phyloP scores from a whole-genome alignment of 1,139 yeast genomes.

The Protomyces gravidus region DNA sequence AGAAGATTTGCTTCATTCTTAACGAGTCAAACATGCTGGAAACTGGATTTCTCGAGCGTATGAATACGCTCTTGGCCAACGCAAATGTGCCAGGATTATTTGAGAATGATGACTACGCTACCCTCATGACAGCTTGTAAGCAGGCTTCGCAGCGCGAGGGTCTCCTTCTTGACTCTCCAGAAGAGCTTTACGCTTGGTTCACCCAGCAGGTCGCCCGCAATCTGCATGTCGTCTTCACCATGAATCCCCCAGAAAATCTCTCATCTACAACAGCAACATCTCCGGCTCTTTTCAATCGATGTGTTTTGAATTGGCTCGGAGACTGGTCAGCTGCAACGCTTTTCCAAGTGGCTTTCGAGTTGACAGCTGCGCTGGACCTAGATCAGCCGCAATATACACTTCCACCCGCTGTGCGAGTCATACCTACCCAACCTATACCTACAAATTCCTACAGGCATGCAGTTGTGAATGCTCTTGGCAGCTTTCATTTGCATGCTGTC shows the following conservation, averaged over 20 bases:
- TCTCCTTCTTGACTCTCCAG: conserved; percentile 59
- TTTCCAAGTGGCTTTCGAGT: conserved; percentile 49
- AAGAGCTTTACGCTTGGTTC: conserved; percentile 75
- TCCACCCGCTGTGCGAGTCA: conserved; percentile 29
- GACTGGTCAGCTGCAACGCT: conserved; percentile 62
- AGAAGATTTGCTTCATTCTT: conserved; percentile 64
- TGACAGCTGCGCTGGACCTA: conserved; percentile 50
- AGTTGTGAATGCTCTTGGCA: conserved; percentile 49
- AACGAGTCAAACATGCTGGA: conserved; percentile 78
- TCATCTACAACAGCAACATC: conserved; percentile 58
- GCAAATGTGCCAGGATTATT: conserved; percentile 90
- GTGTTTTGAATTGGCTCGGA: conserved; percentile 88
- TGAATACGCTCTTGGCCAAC: conserved; percentile 87
- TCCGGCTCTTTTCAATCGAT: conserved; percentile 86
- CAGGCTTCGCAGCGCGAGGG: conserved; percentile 62
- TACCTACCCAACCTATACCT: conserved; percentile 28
- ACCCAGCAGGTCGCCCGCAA: conserved; percentile 62
- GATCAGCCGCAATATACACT: conserved; percentile 47
- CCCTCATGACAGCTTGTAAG: conserved; percentile 55
- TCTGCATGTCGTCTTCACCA: conserved; percentile 77
- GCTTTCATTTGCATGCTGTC: conserved; percentile 45
- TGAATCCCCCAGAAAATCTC: conserved; percentile 52
- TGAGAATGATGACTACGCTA: conserved; percentile 63
- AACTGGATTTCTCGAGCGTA: conserved; percentile 76
- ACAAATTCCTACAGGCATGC: conserved; percentile 47